Base-by-base conservation (phyloP, 2,329 filamentous ascomycete genomes). In the Claviceps sp. region DNA sequence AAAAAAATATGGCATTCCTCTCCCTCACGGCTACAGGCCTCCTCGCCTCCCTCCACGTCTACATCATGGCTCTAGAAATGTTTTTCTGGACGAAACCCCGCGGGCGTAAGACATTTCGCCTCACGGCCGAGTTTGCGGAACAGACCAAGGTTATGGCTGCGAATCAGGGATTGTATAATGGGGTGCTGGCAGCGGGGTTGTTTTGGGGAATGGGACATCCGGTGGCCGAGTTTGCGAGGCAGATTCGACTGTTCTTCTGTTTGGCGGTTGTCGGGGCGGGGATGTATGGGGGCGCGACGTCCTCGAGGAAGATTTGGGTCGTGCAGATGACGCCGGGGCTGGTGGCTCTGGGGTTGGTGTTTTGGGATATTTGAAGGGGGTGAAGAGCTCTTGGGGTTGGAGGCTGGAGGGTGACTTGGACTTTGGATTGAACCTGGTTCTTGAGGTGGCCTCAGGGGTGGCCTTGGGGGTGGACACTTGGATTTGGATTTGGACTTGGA, bases 81-180 rank as follows among this genome's bases (percentile, higher is more conserved):
- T 72, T 74, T 55, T 64, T 76, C 51, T 77, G 73, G 73, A 73
- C 67, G 2, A 70, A 64, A 0, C 70, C 72, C 2, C 66, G 65
- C 30, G 74, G 73, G 40, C 67, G 64, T 55, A 70, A 68, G 57
- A 59, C 72, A 1, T 77, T 77, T 61, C 60, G 61, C 34, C 63
- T 74, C 38, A 68, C 63, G 0, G 58, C 68, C n/a, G 69, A 73
- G 5, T 74, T 72, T 52, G 74, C 74, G 5, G 60, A 68, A 41
- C 58, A 72, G 60, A 74, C 71, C 3, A 68, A 67, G 54, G 57
- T 63, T 4, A 63, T 77, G 38, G 74, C 72, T 47, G 71, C 71
- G 50, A 77, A 76, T 60, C 73, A 76, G 58, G 74, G 74, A 20
- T 64, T 77, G 5, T 77, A 77, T 63, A 77, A 77, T 58, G 73